phyloP scores from a whole-genome alignment of 305 asterid species.

The Fraxinus albicans region DNA sequence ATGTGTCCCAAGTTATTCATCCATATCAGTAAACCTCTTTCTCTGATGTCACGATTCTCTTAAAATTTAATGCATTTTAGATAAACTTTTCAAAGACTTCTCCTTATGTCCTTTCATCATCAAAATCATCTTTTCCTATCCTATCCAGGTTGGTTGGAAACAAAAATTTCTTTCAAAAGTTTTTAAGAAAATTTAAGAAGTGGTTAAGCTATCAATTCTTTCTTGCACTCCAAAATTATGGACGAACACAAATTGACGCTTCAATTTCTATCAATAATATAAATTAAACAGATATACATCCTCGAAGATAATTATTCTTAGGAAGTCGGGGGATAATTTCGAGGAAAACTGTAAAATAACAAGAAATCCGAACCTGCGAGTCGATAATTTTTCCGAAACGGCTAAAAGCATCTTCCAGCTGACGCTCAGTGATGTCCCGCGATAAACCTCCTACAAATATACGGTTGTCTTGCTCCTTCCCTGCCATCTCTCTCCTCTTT shows the following conservation, averaged over 20 bases:
- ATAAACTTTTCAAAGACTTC: conserved; percentile 5
- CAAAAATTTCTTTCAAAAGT: not conserved
- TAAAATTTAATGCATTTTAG: not conserved
- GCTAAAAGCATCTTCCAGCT: conserved; percentile 48
- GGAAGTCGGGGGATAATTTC: not conserved
- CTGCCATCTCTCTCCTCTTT: conserved; percentile 35
- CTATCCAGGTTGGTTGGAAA: not conserved
- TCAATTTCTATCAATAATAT: not conserved
- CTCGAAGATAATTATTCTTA: not conserved
- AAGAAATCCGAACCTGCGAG: conserved; percentile 37
- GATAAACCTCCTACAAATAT: conserved; percentile 55
- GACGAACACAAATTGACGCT: not conserved
- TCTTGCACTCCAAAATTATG: not conserved
- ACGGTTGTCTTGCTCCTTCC: conserved; percentile 44
- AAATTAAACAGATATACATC: not conserved
- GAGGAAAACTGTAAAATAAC: not conserved
- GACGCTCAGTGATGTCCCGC: conserved; percentile 50
- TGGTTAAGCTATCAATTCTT: not conserved
- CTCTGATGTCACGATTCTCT: not conserved
- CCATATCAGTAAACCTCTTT: not conserved
- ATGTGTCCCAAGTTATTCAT: not conserved
- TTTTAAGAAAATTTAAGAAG: not conserved
- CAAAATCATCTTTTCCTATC: not conserved
- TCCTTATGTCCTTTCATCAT: not conserved
- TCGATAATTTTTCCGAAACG: conserved; percentile 52